These are phyloP conservation scores for Amphibolis antarctica DNA, from an alignment of 106 monocot genomes.

Conservation along the genomic window DNA sequence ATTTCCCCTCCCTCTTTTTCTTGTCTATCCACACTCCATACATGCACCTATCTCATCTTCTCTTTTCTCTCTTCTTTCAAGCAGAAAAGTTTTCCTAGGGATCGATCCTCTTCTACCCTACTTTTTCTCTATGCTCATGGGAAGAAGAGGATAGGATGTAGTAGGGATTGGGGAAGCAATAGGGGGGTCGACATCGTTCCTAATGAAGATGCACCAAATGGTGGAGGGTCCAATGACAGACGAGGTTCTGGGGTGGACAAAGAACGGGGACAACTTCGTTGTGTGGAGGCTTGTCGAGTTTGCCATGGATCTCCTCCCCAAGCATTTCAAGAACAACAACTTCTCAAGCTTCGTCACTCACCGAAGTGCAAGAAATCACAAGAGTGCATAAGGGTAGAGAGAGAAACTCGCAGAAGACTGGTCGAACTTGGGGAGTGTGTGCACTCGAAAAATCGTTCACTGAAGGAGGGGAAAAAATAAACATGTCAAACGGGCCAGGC, in stretches of 20 bases:
- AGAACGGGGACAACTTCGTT: conserved; percentile 43
- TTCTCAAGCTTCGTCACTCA: conserved; percentile 82
- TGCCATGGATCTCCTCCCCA: conserved; percentile 58
- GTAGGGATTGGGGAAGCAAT: conserved; percentile 1
- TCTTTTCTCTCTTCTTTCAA: neutral
- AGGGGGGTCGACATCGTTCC: conserved; percentile 54
- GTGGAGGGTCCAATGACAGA: conserved; percentile 57
- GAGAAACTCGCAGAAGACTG: no score
- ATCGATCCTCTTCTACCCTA: no score
- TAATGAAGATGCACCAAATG: conserved; percentile 66
- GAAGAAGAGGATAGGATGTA: neutral
- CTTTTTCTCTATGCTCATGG: neutral
- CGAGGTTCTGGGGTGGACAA: conserved; percentile 74
- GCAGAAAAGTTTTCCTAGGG: neutral
- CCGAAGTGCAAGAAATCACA: no score
- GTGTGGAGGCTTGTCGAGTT: conserved; percentile 80
- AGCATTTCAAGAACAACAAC: conserved; percentile 84
- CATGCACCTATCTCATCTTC: no score
- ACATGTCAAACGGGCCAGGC: no score
- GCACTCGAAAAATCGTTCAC: no score
- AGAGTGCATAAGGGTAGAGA: no score
- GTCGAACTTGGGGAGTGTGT: no score
- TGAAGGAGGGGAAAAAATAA: no score
- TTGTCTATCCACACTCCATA: neutral
- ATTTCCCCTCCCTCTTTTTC: neutral